Percentiles rank a stretch among this genome's conserved stretches.
phyloP scores from a whole-genome alignment of 768 basidiomycete species.

The Tephrocybe sp. region DNA sequence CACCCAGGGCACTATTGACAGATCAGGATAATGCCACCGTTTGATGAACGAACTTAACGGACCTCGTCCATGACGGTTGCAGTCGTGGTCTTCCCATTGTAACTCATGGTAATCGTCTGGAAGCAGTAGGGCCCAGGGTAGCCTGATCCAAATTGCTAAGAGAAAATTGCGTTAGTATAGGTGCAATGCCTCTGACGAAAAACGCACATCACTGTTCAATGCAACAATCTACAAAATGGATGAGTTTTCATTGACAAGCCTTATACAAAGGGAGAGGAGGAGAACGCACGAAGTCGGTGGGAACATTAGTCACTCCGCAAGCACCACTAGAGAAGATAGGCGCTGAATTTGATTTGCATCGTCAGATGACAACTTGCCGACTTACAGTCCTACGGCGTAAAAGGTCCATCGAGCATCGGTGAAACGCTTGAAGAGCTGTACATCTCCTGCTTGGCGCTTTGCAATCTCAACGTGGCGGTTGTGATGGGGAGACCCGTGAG shows the following conservation, averaged over 20 bases:
- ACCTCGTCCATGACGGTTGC: conserved; percentile 70
- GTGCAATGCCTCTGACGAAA: too few relatives aligned
- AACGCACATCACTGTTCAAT: conserved; percentile 32
- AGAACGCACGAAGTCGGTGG: conserved; percentile 26
- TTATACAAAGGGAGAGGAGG: neutral
- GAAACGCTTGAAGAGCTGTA: conserved; percentile 25
- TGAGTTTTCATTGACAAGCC: neutral
- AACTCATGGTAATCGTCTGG: conserved; percentile 60
- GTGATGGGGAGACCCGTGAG: conserved; percentile 17
- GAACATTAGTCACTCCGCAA: conserved; percentile 27
- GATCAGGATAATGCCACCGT: conserved; percentile 16
- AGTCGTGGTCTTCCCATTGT: conserved; percentile 51
- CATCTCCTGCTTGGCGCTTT: conserved; percentile 22
- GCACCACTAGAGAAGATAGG: conserved; percentile 26
- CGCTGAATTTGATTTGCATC: neutral
- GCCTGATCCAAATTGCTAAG: conserved; percentile 56
- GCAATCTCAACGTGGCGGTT: conserved; percentile 25
- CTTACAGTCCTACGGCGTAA: conserved; percentile 31
- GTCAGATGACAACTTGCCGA: conserved; percentile 4
- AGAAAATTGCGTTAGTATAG: conserved; percentile 6
- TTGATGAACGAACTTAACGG: neutral
- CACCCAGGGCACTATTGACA: conserved; percentile 5
- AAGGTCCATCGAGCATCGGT: conserved; percentile 25
- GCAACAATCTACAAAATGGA: conserved; percentile 30
- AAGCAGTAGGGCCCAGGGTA: conserved; percentile 50